These are phyloP conservation scores for Colletotrichum paranaense DNA, from an alignment of 2,329 filamentous ascomycete genomes.

Conservation along the genomic window DNA sequence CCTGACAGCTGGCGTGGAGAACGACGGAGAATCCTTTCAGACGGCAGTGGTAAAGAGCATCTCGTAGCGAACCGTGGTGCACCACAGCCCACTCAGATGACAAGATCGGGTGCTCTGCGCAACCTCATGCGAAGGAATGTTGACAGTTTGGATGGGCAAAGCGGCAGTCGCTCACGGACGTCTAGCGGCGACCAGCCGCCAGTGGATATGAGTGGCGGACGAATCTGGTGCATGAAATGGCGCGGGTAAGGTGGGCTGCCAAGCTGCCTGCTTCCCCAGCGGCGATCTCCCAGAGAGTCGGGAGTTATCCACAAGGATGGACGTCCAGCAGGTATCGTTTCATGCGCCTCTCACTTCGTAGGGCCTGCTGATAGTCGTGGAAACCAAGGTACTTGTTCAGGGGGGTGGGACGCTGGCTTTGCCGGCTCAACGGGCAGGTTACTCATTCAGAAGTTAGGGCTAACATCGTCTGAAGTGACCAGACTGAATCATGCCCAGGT, in stretches of 20 bases:
- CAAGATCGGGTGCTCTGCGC: conserved; percentile 11
- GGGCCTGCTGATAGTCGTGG: neutral
- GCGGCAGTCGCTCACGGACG: neutral
- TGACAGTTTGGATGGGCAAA: conserved; percentile 21
- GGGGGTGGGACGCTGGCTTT: too few species aligned
- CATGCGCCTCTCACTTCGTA: conserved; percentile 3
- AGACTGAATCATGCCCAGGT: neutral
- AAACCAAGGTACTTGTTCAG: neutral
- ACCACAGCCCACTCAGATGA: conserved; percentile 26
- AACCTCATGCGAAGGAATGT: conserved; percentile 13
- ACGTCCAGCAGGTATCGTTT: conserved; percentile 17
- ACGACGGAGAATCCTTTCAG: conserved; percentile 14
- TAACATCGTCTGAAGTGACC: neutral
- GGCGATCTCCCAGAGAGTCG: conserved; percentile 2
- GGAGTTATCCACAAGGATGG: conserved; percentile 6
- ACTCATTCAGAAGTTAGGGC: neutral
- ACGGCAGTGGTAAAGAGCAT: conserved; percentile 19
- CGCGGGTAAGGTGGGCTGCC: neutral
- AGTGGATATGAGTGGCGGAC: neutral
- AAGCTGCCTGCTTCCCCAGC: neutral
- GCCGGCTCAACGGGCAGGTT: neutral
- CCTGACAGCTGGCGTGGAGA: conserved; percentile 23
- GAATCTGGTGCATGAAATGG: neutral
- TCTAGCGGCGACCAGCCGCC: neutral
- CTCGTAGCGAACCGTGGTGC: conserved; percentile 22